These are phyloP conservation scores for Hypoxylon cercidicola DNA, from an alignment of 495 filamentous ascomycete species.

Conservation along the genomic window DNA sequence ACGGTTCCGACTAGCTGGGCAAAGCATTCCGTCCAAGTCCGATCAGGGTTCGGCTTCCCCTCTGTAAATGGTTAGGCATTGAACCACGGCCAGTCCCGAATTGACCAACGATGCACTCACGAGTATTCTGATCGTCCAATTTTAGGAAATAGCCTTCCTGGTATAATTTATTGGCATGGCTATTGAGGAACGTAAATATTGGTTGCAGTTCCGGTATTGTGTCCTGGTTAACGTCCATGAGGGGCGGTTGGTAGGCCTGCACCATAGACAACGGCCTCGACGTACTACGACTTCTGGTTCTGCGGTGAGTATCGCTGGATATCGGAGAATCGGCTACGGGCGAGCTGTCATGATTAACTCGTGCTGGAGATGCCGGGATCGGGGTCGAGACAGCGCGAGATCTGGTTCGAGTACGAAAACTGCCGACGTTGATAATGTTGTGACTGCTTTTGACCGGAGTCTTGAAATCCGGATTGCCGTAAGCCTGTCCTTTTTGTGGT, in stretches of 20 bases:
- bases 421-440: conserved; percentile 39
- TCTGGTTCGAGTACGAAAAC: conserved; percentile 41
- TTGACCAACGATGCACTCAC: conserved; percentile 62
- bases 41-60: conserved; percentile 84
- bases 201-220: conserved; percentile 92
- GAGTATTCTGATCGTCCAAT: conserved; percentile 88
- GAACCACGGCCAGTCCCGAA: not conserved
- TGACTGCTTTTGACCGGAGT: conserved; percentile 45
- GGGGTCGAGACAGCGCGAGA: conserved; percentile 44
- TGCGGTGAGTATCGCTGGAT: conserved; percentile 37
- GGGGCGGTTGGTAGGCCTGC: conserved; percentile 86
- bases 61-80: conserved; percentile 64
- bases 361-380: conserved; percentile 44
- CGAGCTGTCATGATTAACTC: conserved; percentile 50
- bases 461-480: conserved; percentile 30
- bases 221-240: conserved; percentile 84
- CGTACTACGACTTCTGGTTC: conserved; percentile 44
- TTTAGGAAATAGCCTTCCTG: conserved; percentile 98
- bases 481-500: conserved; percentile 42
- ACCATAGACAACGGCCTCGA: conserved; percentile 69
- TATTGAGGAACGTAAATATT: conserved; percentile 94
- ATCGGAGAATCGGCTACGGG: conserved; percentile 39
- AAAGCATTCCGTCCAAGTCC: conserved; percentile 96
- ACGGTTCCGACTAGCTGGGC: conserved; percentile 95
- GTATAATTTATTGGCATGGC: conserved; percentile 94